Evolutionary conservation across 441 rosid genomes (phyloP).

Genomic region (Corymbia citriodora): DNA sequence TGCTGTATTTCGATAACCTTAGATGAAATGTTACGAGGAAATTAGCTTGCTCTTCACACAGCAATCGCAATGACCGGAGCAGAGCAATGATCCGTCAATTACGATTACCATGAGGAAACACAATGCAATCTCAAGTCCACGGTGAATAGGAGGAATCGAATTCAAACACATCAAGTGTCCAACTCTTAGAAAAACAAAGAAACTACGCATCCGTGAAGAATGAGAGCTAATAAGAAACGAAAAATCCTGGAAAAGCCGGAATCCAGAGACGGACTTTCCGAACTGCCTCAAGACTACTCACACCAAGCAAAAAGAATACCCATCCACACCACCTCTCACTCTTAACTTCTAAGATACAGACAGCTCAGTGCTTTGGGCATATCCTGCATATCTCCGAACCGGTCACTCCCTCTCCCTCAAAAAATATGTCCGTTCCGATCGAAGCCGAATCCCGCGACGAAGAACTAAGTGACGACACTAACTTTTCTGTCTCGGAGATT

Average conservation of each 20-base stretch:
- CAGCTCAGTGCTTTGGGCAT: accelerated
- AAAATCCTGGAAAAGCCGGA: not conserved
- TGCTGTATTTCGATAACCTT: not conserved
- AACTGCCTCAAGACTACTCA: no score
- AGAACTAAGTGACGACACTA: no score
- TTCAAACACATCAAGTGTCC: not conserved
- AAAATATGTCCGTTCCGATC: no score
- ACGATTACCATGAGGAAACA: not conserved
- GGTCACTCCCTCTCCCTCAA: not conserved
- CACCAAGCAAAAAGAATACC: no score
- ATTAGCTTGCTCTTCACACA: not conserved
- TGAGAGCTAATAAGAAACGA: not conserved
- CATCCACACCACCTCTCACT: no score
- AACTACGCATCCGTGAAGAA: not conserved
- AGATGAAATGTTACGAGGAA: not conserved
- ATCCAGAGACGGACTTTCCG: no score
- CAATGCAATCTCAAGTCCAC: not conserved
- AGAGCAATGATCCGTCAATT: not conserved
- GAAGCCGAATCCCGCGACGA: no score
- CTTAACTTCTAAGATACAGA: not conserved
- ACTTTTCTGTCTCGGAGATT: no score
- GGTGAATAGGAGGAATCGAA: not conserved
- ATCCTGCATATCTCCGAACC: not conserved
- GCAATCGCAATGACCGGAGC: not conserved
- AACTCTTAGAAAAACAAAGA: no score